phyloP scores from a whole-genome alignment of 306 rosid species.

The Cercis canadensis region DNA sequence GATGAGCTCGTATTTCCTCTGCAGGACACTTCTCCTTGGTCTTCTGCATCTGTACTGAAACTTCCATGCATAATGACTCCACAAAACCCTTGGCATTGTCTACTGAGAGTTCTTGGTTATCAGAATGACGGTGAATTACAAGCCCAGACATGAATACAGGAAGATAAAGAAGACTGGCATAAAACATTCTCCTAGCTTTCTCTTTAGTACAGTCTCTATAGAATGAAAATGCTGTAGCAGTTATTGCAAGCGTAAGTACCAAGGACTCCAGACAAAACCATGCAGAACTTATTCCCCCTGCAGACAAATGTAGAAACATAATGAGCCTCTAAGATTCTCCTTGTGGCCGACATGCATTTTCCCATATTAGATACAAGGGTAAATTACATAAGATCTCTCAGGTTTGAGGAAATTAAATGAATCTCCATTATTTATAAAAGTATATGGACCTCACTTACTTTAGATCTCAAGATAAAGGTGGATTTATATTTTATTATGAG shows the following conservation, averaged over 20 bases:
- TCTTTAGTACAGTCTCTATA: slow-evolving; percentile 70
- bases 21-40: slow-evolving; percentile 30
- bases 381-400: too few species aligned
- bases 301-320: slow-evolving; percentile 41
- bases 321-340: slow-evolving; percentile 22
- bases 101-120: slow-evolving; percentile 51
- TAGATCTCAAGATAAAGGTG: too few species aligned
- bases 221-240: slow-evolving; percentile 79
- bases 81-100: slow-evolving; percentile 34
- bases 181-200: slow-evolving; percentile 88
- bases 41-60: slow-evolving; percentile 38
- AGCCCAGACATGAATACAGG: slow-evolving; percentile 94
- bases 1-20: slow-evolving; percentile 39
- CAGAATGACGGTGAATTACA: slow-evolving; percentile 72
- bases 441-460: too few species aligned
- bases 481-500: too few species aligned
- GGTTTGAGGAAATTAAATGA: too few species aligned
- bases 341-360: slow-evolving; percentile 1
- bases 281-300: slow-evolving; percentile 91
- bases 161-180: slow-evolving; percentile 93
- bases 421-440: too few species aligned
- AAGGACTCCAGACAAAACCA: slow-evolving; percentile 96
- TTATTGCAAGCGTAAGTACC: slow-evolving; percentile 80
- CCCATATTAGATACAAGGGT: slow-evolving; percentile 6
- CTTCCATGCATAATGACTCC: slow-evolving; percentile 40